phyloP scores from a whole-genome alignment of 2,329 filamentous ascomycete genomes.

The Ceratocystis cubensis region DNA sequence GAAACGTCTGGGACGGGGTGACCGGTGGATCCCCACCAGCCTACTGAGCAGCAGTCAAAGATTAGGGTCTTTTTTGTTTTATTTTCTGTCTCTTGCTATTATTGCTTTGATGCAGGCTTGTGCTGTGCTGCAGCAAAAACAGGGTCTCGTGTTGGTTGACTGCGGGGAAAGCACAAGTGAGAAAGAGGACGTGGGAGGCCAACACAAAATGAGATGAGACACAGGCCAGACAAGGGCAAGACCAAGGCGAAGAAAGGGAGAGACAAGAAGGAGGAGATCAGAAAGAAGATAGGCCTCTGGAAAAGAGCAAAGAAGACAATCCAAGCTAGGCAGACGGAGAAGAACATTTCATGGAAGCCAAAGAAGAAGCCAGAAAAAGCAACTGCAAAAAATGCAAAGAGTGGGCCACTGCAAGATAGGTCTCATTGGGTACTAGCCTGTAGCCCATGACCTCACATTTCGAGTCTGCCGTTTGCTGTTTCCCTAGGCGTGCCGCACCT shows the following conservation, averaged over 20 bases:
- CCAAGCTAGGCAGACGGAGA: neutral
- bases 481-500: neutral
- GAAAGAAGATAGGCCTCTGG: neutral
- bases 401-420: neutral
- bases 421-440: neutral
- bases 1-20: constrained; percentile 9
- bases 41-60: neutral
- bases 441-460: neutral
- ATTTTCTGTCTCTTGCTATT: neutral
- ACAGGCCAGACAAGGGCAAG: constrained; percentile 1
- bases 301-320: neutral
- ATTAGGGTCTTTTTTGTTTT: neutral
- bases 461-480: neutral
- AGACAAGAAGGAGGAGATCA: neutral
- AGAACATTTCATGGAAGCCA: neutral
- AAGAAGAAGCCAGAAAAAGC: neutral
- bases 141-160: neutral
- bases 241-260: neutral
- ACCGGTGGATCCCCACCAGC: neutral
- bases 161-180: neutral
- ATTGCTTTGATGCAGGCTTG: neutral
- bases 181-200: neutral
- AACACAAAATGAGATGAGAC: constrained; percentile 4
- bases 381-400: neutral
- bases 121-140: neutral